Evolutionary conservation across 164 flowering plant genomes (phyloP).

Genomic region (Tetrastigma voinierianum): DNA sequence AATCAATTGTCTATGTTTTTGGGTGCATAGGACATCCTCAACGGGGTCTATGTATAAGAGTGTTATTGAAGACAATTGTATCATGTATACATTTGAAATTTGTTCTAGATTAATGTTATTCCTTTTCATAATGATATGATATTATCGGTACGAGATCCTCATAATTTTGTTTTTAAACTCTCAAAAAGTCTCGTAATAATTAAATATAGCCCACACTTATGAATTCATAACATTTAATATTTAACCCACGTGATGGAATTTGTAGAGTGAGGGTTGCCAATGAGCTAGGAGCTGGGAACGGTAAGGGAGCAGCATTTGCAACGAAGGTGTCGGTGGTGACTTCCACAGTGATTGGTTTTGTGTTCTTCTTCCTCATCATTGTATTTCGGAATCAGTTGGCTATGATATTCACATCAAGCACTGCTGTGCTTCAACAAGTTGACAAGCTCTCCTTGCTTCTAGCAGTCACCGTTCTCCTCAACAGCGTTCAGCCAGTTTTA

Average conservation of each 20-base stretch:
- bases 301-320: slow-evolving; percentile 47
- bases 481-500: slow-evolving; percentile 47
- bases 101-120: too few species aligned
- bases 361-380: slow-evolving; percentile 31
- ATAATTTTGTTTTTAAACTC: too few species aligned
- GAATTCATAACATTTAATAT: too few species aligned
- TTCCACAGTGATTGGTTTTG: slow-evolving; percentile 36
- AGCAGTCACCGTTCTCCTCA: slow-evolving; percentile 46
- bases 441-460: slow-evolving; percentile 30
- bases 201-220: too few species aligned
- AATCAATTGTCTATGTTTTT: too few species aligned
- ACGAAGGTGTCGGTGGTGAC: slow-evolving; percentile 26
- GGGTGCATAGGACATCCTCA: too few species aligned
- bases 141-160: too few species aligned
- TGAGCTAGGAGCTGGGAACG: slow-evolving; percentile 58
- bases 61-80: too few species aligned
- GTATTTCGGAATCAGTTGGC: slow-evolving; percentile 32
- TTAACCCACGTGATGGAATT: neutral
- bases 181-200: too few species aligned
- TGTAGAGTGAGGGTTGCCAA: slow-evolving; percentile 57
- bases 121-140: too few species aligned
- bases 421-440: slow-evolving; percentile 29
- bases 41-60: too few species aligned
- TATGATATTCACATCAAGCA: slow-evolving; percentile 37
- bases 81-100: too few species aligned